Conservation (phyloP, 1,284 basidiomycete genomes). For the Gymnopus androsaceus region DNA sequence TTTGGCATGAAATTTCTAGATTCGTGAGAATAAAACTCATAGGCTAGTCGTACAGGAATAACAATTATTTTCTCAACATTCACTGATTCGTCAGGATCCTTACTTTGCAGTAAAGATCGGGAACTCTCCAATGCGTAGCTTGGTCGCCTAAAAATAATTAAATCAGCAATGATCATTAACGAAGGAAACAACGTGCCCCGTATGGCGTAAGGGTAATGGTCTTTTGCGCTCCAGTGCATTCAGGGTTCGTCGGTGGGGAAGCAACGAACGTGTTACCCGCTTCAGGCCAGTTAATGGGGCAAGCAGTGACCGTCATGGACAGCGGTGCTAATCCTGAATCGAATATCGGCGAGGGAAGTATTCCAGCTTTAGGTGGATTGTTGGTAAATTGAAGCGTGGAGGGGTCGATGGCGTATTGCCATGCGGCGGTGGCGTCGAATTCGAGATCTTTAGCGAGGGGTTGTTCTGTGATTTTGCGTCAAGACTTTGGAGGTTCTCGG, state of each 20-base stretch:
- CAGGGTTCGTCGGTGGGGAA: conserved; percentile 47
- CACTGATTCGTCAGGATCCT: too few relatives aligned
- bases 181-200: conserved; percentile 42
- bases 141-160: conserved; percentile 43
- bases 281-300: conserved; percentile 49
- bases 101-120: conserved; percentile 34
- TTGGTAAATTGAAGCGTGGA: conserved; percentile 49
- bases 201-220: conserved; percentile 53
- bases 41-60: too few relatives aligned
- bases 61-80: too few relatives aligned
- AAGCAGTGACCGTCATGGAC: conserved; percentile 52
- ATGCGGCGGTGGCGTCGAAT: conserved; percentile 48
- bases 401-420: conserved; percentile 62
- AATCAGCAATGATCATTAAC: background rate
- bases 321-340: conserved; percentile 54
- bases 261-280: conserved; percentile 54
- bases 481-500: conserved; percentile 46
- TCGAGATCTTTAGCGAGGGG: conserved; percentile 53
- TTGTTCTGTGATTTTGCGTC: conserved; percentile 44
- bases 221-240: conserved; percentile 44
- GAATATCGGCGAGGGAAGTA: conserved; percentile 55
- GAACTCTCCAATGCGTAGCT: conserved; percentile 57
- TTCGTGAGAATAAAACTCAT: too few relatives aligned
- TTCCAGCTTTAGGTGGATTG: conserved; percentile 36
- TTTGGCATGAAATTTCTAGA: too few relatives aligned